Percentiles rank a stretch among this genome's conserved stretches.
Conservation (phyloP, 768 basidiomycete genomes). For the Gymnopilus junonius region DNA sequence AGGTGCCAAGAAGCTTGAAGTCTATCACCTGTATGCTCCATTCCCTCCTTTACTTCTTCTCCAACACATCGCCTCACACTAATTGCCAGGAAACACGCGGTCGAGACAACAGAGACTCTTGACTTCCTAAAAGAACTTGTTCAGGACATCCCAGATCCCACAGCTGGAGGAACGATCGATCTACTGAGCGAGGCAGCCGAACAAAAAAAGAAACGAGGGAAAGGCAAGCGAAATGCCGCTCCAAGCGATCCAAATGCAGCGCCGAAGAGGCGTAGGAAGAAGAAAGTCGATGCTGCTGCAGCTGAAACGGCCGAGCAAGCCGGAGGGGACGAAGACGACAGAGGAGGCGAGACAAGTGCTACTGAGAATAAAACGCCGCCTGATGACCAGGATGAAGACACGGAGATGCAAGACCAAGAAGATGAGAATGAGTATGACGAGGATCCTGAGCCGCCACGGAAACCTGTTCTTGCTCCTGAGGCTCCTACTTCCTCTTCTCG, state of each 20-base stretch:
- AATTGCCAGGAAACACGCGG: constrained; percentile 80
- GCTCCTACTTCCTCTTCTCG: constrained; percentile 30
- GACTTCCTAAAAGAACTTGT: constrained; percentile 96
- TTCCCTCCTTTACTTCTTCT: neutral
- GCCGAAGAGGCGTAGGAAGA: constrained; percentile 56
- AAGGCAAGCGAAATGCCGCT: constrained; percentile 44
- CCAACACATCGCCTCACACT: neutral
- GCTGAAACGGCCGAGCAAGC: constrained; percentile 23
- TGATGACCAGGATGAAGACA: constrained; percentile 27
- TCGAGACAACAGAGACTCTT: constrained; percentile 84
- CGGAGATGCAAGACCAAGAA: constrained; percentile 35
- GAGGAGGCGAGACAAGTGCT: constrained; percentile 22
- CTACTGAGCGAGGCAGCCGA: constrained; percentile 64
- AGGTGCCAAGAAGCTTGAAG: constrained; percentile 88
- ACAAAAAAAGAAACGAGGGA: constrained; percentile 62
- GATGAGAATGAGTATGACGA: constrained; percentile 27
- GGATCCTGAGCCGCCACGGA: constrained; percentile 11
- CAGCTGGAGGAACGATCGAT: constrained; percentile 79
- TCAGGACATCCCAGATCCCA: constrained; percentile 83
- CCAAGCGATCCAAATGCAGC: constrained; percentile 33
- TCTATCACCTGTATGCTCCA: constrained; percentile 84
- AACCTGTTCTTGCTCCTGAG: constrained; percentile 6
- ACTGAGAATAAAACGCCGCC: constrained; percentile 20
- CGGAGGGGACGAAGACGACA: constrained; percentile 22
- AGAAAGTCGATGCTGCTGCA: constrained; percentile 39